Percentiles rank a stretch among this genome's conserved stretches.
Evolutionary conservation across 1,284 basidiomycete genomes (phyloP).

Genomic region (Pseudozyma sp.): DNA sequence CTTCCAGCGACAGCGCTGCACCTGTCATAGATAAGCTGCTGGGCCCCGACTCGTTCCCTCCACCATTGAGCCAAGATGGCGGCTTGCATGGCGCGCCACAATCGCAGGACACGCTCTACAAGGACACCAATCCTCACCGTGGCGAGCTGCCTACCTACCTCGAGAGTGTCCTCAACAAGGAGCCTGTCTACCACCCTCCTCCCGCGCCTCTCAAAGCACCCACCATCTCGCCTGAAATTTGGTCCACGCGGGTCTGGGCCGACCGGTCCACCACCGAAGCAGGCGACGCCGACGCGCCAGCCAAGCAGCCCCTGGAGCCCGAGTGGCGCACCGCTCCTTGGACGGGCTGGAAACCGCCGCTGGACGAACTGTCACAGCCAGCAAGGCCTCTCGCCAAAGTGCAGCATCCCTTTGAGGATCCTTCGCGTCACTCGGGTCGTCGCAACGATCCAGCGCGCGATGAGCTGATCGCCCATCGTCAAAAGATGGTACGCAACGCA

Average conservation of each 20-base stretch:
- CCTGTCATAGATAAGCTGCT: constrained; percentile 6
- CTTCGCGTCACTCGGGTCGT: constrained; percentile 47
- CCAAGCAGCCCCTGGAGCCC: constrained; percentile 40
- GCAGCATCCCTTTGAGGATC: constrained; percentile 56
- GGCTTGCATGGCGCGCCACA: constrained; percentile 1
- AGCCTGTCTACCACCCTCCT: constrained; percentile 45
- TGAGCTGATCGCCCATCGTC: constrained; percentile 49
- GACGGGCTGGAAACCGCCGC: constrained; percentile 58
- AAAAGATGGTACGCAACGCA: constrained; percentile 72
- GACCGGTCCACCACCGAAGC: constrained; percentile 50
- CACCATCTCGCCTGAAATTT: constrained; percentile 35
- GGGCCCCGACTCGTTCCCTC: constrained; percentile 31
- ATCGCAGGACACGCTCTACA: constrained; percentile 35
- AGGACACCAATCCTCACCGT: constrained; percentile 52
- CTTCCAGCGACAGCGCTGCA: neutral
- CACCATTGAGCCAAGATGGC: constrained; percentile 22
- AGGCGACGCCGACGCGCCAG: constrained; percentile 51
- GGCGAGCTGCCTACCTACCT: constrained; percentile 49
- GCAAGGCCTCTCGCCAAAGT: constrained; percentile 42
- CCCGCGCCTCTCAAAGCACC: constrained; percentile 46
- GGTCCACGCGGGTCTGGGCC: constrained; percentile 44
- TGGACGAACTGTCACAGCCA: constrained; percentile 35
- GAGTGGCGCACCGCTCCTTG: constrained; percentile 58
- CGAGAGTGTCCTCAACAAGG: constrained; percentile 31
- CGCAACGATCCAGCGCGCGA: constrained; percentile 50